A percentile compares a stretch with the other conserved stretches of the same genome.
Conservation (phyloP, 192 early-diverging fungal species). For the Phlyctochytrium bullatum region DNA sequence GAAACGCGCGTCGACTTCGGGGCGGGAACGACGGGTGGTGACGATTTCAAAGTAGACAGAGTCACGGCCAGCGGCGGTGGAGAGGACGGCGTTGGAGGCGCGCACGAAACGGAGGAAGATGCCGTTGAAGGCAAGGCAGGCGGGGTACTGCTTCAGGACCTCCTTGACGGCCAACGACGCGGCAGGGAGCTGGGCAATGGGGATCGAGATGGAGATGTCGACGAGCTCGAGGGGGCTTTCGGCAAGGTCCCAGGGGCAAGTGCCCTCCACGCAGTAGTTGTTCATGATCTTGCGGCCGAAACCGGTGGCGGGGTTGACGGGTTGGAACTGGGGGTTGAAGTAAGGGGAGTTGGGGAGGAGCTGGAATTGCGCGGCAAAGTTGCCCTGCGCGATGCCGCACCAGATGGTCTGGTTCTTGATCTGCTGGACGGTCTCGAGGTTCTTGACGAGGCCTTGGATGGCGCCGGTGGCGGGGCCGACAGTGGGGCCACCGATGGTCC, state of each 20-base stretch:
- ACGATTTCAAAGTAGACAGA: constrained; percentile 2
- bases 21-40: background rate
- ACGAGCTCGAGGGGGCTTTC: background rate
- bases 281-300: constrained; percentile 1
- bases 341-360: background rate
- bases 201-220: background rate
- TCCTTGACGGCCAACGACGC: background rate
- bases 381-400: background rate
- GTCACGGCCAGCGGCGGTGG: background rate
- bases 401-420: constrained; percentile 1
- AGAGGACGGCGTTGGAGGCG: background rate
- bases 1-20: background rate
- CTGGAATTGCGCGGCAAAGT: background rate
- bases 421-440: background rate
- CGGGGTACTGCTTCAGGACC: background rate
- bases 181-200: background rate
- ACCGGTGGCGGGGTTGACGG: background rate
- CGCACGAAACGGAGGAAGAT: constrained; percentile 1
- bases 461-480: background rate
- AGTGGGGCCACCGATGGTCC: background rate
- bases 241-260: background rate
- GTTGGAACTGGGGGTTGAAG: background rate
- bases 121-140: constrained; percentile 1
- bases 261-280: background rate
- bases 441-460: background rate